A percentile compares a stretch with the other conserved stretches of the same genome.
phyloP scores from a whole-genome alignment of 352 stramenopile genomes.

The Globisporangium okanoganense region DNA sequence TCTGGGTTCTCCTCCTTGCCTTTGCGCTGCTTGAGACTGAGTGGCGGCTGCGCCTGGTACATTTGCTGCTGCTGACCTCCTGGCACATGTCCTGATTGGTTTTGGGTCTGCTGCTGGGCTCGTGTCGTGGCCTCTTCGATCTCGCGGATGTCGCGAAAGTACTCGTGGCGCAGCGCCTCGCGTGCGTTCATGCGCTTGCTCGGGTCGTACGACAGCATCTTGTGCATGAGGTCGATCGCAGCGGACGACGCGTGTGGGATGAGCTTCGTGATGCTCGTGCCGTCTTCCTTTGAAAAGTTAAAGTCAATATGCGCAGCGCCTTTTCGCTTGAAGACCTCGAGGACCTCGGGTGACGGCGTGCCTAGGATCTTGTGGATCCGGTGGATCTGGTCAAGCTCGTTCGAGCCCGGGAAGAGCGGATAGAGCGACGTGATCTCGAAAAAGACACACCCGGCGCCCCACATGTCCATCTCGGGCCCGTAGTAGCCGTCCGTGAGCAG shows the following conservation, averaged over 20 bases:
- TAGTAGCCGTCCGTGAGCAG: constrained; percentile 95
- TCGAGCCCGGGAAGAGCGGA: constrained; percentile 92
- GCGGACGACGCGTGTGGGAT: constrained; percentile 85
- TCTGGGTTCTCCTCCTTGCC: constrained; percentile 47
- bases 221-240: constrained; percentile 86
- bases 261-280: constrained; percentile 78
- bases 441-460: constrained; percentile 94
- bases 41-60: constrained; percentile 25
- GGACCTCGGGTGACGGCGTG: constrained; percentile 78
- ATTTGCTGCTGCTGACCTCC: constrained; percentile 11
- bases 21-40: constrained; percentile 41
- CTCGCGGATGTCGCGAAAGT: constrained; percentile 87
- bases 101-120: constrained; percentile 23
- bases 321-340: constrained; percentile 90
- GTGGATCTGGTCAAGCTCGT: constrained; percentile 95
- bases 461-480: constrained; percentile 95
- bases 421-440: constrained; percentile 96
- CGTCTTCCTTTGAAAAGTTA: constrained; percentile 88
- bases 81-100: not conserved
- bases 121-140: constrained; percentile 56
- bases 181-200: constrained; percentile 87
- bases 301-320: constrained; percentile 92
- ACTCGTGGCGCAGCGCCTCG: constrained; percentile 88
- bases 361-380: constrained; percentile 94
- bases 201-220: constrained; percentile 89